Percentiles rank a stretch among this genome's conserved stretches.
These are phyloP conservation scores for Teratosphaeria zuluensis DNA, from an alignment of 2,329 filamentous ascomycete genomes.

Conservation along the genomic window DNA sequence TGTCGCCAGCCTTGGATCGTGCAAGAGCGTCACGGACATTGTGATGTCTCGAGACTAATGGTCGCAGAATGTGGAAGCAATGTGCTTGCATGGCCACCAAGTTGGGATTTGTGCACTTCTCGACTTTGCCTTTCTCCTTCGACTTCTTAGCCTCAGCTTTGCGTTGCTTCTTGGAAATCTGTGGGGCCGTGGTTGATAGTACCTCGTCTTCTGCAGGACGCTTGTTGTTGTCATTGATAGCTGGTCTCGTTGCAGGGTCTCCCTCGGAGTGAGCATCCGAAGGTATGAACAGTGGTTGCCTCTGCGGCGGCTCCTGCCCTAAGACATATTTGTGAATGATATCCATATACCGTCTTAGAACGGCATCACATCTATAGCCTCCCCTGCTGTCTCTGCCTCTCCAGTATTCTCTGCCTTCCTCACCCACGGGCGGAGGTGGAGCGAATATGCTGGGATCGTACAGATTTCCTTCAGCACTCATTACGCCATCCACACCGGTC, in stretches of 20 bases:
- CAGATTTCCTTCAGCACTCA: slow-evolving; percentile 93
- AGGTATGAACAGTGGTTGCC: slow-evolving; percentile 65
- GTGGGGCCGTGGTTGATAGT: neutral
- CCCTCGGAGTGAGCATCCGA: slow-evolving; percentile 28
- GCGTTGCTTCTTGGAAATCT: neutral
- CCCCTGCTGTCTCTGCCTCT: slow-evolving; percentile 65
- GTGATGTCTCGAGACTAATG: slow-evolving; percentile 70
- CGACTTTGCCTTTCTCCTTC: slow-evolving; percentile 35
- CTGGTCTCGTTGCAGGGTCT: slow-evolving; percentile 21
- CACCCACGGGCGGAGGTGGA: slow-evolving; percentile 50
- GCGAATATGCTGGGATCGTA: slow-evolving; percentile 86
- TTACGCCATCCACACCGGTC: slow-evolving; percentile 84
- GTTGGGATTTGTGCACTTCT: slow-evolving; percentile 49
- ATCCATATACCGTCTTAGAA: slow-evolving; percentile 79
- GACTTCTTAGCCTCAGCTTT: slow-evolving; percentile 1
- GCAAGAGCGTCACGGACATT: slow-evolving; percentile 80
- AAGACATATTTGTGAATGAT: slow-evolving; percentile 76
- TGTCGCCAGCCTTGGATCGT: slow-evolving; percentile 55
- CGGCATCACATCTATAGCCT: slow-evolving; percentile 80
- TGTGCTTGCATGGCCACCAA: slow-evolving; percentile 78
- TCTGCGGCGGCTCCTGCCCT: slow-evolving; percentile 51
- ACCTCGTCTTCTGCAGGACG: neutral
- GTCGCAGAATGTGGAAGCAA: slow-evolving; percentile 80
- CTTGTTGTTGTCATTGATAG: slow-evolving; percentile 10
- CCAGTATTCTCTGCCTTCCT: slow-evolving; percentile 78